These are phyloP conservation scores for Polysphondylium violaceum DNA, from an alignment of 78 protist genomes.

Conservation along the genomic window DNA sequence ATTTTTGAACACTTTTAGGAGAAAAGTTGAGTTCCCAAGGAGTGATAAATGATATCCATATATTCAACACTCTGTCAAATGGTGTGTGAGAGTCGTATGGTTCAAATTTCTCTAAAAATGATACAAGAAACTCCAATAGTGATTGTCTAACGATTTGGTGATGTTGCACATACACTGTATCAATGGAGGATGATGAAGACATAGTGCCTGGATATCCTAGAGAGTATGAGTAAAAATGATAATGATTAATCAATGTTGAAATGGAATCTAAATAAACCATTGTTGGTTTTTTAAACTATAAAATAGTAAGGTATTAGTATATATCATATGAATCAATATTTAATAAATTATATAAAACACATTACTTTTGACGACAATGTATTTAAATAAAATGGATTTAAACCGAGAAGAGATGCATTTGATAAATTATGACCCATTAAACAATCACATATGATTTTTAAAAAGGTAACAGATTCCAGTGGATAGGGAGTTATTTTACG, in stretches of 20 bases:
- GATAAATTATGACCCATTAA: conserved; percentile 27
- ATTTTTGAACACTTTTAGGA: not conserved
- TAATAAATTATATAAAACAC: not conserved
- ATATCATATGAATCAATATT: not conserved
- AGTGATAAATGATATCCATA: conserved; percentile 30
- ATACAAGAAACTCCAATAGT: conserved; percentile 6
- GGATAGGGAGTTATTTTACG: not conserved
- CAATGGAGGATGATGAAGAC: conserved; percentile 8
- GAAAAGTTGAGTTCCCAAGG: conserved; percentile 38
- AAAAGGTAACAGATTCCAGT: conserved; percentile 5
- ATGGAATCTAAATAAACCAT: conserved; percentile 13
- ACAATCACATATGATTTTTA: conserved; percentile 40
- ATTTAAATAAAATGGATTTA: conserved; percentile 2
- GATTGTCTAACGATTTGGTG: conserved; percentile 6
- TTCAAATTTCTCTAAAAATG: conserved; percentile 44
- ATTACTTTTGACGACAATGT: conserved; percentile 4
- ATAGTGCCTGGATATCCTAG: not conserved
- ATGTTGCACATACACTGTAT: not conserved
- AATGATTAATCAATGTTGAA: not conserved
- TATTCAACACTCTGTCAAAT: conserved; percentile 12
- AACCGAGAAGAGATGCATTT: conserved; percentile 6
- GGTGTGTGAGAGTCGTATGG: conserved; percentile 23
- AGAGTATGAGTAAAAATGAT: conserved; percentile 23
- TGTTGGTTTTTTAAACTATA: conserved; percentile 47
- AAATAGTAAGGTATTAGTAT: not conserved